Conservation (phyloP, 2,329 filamentous ascomycete species). For the Onygena corvina region DNA sequence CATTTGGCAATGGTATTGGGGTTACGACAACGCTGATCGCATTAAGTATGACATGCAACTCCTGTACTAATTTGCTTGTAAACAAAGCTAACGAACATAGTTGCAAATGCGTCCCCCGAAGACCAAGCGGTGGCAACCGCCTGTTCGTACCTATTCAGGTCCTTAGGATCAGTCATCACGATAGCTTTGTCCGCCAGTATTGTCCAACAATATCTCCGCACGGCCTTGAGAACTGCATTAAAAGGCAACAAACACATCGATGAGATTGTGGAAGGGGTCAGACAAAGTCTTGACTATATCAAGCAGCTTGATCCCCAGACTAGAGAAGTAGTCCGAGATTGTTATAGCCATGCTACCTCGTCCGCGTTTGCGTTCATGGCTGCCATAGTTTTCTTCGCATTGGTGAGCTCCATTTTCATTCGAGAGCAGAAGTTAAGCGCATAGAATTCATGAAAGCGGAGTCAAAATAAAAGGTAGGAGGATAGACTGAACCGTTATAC, state of each 20-base stretch:
- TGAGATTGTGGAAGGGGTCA: constrained; percentile 55
- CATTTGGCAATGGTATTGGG: constrained; percentile 46
- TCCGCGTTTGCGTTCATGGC: constrained; percentile 42
- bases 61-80: background rate
- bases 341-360: constrained; percentile 50
- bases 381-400: constrained; percentile 39
- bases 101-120: constrained; percentile 54
- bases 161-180: constrained; percentile 53
- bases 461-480: background rate
- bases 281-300: constrained; percentile 59
- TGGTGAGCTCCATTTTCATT: constrained; percentile 40
- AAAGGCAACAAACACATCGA: constrained; percentile 47
- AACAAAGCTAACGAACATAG: constrained; percentile 22
- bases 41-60: constrained; percentile 38
- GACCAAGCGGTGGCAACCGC: constrained; percentile 67
- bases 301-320: constrained; percentile 49
- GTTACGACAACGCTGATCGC: constrained; percentile 62
- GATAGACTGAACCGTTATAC: no score
- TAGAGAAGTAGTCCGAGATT: constrained; percentile 48
- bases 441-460: constrained; percentile 15
- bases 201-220: constrained; percentile 56
- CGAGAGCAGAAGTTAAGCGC: constrained; percentile 44
- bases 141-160: constrained; percentile 70
- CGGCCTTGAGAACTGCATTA: constrained; percentile 43
- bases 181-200: constrained; percentile 60